A percentile compares a stretch with the other conserved stretches of the same genome.
These are phyloP conservation scores for Incumbomyces lentus DNA, from an alignment of 2,329 filamentous ascomycete species.

Conservation along the genomic window DNA sequence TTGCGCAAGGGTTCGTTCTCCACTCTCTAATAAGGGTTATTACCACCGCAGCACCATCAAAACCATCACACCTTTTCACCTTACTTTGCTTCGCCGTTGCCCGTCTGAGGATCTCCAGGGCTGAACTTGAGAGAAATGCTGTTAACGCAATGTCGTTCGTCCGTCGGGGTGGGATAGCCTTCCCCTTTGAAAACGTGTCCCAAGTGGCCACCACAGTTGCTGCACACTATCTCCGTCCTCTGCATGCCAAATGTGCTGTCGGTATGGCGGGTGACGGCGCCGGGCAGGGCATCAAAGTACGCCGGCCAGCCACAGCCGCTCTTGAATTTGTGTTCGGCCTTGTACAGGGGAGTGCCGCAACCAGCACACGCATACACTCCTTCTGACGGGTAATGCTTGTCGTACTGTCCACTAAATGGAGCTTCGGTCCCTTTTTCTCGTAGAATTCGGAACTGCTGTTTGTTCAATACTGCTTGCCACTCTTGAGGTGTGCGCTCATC, in stretches of 20 bases:
- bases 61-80: no score
- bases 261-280: conserved; percentile 71
- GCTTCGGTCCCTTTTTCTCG: conserved; percentile 85
- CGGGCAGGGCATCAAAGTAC: conserved; percentile 91
- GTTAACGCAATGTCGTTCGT: conserved; percentile 97
- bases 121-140: conserved; percentile 80
- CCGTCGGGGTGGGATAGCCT: conserved; percentile 70
- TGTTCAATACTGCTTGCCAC: conserved; percentile 76
- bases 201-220: conserved; percentile 84
- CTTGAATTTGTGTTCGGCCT: conserved; percentile 87
- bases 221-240: conserved; percentile 86
- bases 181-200: conserved; percentile 91
- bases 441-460: conserved; percentile 92
- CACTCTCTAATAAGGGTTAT: no score
- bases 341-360: conserved; percentile 82
- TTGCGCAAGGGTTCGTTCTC: no score
- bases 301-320: conserved; percentile 96
- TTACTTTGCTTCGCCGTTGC: conserved; percentile 16
- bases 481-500: conserved; percentile 70
- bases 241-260: conserved; percentile 71
- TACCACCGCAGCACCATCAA: no score
- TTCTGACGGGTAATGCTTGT: conserved; percentile 67
- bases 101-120: conserved; percentile 44
- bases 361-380: conserved; percentile 83
- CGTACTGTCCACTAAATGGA: conserved; percentile 68